Evolutionary conservation across 177 flowering plant genomes (phyloP).

Genomic region (Tripterygium wilfordii): DNA sequence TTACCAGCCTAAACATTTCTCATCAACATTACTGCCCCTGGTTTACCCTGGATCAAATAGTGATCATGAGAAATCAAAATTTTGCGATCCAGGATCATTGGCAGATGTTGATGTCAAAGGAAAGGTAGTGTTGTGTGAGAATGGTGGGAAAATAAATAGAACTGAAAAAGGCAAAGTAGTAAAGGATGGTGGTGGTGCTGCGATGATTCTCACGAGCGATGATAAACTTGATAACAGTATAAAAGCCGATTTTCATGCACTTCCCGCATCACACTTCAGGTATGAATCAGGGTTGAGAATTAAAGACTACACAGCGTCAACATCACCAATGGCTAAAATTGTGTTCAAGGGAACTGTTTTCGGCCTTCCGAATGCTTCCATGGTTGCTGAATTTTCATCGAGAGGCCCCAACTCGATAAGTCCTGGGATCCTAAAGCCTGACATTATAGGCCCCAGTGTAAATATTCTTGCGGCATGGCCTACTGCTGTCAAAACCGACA

Average conservation of each 20-base stretch:
- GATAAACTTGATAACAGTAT: background rate
- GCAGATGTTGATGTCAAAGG: conserved; percentile 9
- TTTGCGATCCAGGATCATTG: conserved; percentile 17
- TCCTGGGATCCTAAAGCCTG: conserved; percentile 34
- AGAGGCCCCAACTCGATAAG: conserved; percentile 26
- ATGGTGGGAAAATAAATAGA: conserved; percentile 18
- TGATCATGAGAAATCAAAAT: background rate
- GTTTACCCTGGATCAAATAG: conserved; percentile 15
- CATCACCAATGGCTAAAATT: conserved; percentile 20
- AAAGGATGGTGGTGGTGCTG: conserved; percentile 30
- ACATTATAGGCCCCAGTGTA: conserved; percentile 35
- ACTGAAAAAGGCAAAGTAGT: conserved; percentile 19
- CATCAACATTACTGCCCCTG: conserved; percentile 10
- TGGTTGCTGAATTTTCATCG: conserved; percentile 29
- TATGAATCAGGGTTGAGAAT: conserved; percentile 17
- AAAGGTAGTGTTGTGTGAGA: conserved; percentile 27
- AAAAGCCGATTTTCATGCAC: conserved; percentile 33
- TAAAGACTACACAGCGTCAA: conserved; percentile 21
- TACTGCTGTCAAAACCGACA: conserved; percentile 3
- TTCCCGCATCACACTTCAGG: conserved; percentile 41
- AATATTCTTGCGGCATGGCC: conserved; percentile 37
- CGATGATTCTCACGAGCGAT: conserved; percentile 25
- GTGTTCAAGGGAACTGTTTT: conserved; percentile 21
- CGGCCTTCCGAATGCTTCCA: conserved; percentile 14
- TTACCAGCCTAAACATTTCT: conserved; percentile 4